phyloP scores from a whole-genome alignment of 129 eudicot genomes.

The Saussurea involucrata region DNA sequence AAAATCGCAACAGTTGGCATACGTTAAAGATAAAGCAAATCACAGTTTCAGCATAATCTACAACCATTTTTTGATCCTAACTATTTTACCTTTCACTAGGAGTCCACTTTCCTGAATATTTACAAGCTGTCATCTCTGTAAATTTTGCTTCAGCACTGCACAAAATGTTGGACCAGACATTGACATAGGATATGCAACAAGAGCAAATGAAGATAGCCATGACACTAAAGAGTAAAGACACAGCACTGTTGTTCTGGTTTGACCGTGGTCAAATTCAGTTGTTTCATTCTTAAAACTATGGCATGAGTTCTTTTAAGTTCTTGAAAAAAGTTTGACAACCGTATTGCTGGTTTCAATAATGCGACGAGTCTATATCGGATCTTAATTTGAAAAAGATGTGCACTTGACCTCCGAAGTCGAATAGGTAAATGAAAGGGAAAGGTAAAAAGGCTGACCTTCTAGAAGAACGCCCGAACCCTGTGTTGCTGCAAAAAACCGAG shows the following conservation, averaged over 20 bases:
- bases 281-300: not conserved
- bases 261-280: not conserved
- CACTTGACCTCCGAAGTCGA: not conserved
- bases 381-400: not conserved
- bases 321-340: not conserved
- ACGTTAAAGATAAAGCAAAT: not conserved
- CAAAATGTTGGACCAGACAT: not conserved
- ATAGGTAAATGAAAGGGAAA: not conserved
- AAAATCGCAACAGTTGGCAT: not conserved
- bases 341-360: not conserved
- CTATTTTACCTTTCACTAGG: constrained; percentile 10
- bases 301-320: not conserved
- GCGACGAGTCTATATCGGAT: not conserved
- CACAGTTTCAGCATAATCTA: not conserved
- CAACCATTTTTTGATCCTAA: not conserved
- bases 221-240: not conserved
- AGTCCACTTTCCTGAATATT: not conserved
- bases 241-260: not conserved
- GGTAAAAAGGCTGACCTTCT: constrained; percentile 17
- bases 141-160: not conserved
- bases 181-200: not conserved
- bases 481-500: not conserved
- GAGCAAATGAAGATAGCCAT: not conserved
- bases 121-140: not conserved
- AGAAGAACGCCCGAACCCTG: not conserved